These are phyloP conservation scores for Parastagonospora nodorum DNA, from an alignment of 2,329 filamentous ascomycete genomes.

Conservation along the genomic window DNA sequence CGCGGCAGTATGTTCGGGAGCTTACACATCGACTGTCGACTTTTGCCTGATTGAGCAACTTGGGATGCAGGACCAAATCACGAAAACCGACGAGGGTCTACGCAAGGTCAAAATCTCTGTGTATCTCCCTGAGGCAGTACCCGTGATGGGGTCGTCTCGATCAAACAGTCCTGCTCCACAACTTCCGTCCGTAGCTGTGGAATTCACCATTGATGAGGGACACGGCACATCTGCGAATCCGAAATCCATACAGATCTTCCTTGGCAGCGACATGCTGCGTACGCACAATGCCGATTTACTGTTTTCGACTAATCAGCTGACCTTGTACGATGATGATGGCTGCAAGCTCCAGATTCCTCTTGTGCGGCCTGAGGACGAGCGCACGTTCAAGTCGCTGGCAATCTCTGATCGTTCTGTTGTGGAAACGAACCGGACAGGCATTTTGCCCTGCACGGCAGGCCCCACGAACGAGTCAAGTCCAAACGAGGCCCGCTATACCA, in stretches of 20 bases:
- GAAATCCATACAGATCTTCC: constrained; percentile 78
- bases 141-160: constrained; percentile 75
- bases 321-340: constrained; percentile 82
- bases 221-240: constrained; percentile 54
- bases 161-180: constrained; percentile 75
- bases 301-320: constrained; percentile 89
- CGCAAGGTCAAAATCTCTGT: constrained; percentile 77
- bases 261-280: constrained; percentile 87
- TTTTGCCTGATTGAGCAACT: constrained; percentile 75
- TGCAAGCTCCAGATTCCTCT: constrained; percentile 90
- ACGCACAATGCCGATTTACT: constrained; percentile 87
- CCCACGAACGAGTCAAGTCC: constrained; percentile 5
- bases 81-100: constrained; percentile 67
- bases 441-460: constrained; percentile 5
- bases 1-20: constrained; percentile 89
- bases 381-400: constrained; percentile 75
- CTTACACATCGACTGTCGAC: constrained; percentile 84
- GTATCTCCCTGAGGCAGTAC: constrained; percentile 88
- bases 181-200: constrained; percentile 78
- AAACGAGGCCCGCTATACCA: constrained; percentile 7
- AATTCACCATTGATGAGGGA: constrained; percentile 74
- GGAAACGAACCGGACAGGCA: constrained; percentile 1
- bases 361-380: constrained; percentile 87
- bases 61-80: constrained; percentile 69
- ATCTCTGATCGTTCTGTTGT: constrained; percentile 51